These are phyloP conservation scores for Penicillium bovifimosum DNA, from an alignment of 495 filamentous ascomycete species.

Conservation along the genomic window DNA sequence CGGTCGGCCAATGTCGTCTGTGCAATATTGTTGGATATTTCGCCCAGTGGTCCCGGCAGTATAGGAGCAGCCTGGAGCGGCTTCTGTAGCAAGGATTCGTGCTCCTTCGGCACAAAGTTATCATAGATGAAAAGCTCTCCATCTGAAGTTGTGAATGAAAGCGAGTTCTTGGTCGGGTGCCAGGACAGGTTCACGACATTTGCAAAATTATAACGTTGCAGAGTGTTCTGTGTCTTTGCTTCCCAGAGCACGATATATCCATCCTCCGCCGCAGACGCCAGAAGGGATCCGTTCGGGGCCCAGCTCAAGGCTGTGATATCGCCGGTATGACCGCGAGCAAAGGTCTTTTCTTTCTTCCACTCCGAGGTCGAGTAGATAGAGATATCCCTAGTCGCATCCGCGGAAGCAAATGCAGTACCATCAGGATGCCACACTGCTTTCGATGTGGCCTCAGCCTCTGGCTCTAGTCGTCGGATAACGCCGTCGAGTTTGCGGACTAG, in stretches of 20 bases:
- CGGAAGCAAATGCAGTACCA: constrained; percentile 80
- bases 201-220: constrained; percentile 60
- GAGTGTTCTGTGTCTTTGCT: constrained; percentile 72
- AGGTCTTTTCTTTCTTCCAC: constrained; percentile 76
- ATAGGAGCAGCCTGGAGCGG: constrained; percentile 73
- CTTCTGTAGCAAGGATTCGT: constrained; percentile 55
- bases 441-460: constrained; percentile 70
- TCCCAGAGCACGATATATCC: constrained; percentile 85
- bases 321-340: constrained; percentile 71
- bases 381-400: constrained; percentile 79
- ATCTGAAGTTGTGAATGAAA: constrained; percentile 85
- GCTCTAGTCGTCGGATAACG: constrained; percentile 70
- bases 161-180: constrained; percentile 83
- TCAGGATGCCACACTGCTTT: constrained; percentile 89
- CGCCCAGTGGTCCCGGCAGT: constrained; percentile 70
- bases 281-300: constrained; percentile 89
- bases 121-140: constrained; percentile 87
- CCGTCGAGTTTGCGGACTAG: constrained; percentile 80
- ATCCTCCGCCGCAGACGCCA: constrained; percentile 78
- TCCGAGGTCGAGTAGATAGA: constrained; percentile 79
- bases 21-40: constrained; percentile 61
- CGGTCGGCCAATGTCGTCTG: constrained; percentile 52
- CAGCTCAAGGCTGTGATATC: constrained; percentile 84
- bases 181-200: constrained; percentile 81
- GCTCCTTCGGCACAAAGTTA: constrained; percentile 66